A percentile compares a stretch with the other conserved stretches of the same genome.
These are phyloP conservation scores for Chernovozyma aurita DNA, from an alignment of 1,139 yeast species.

Conservation along the genomic window DNA sequence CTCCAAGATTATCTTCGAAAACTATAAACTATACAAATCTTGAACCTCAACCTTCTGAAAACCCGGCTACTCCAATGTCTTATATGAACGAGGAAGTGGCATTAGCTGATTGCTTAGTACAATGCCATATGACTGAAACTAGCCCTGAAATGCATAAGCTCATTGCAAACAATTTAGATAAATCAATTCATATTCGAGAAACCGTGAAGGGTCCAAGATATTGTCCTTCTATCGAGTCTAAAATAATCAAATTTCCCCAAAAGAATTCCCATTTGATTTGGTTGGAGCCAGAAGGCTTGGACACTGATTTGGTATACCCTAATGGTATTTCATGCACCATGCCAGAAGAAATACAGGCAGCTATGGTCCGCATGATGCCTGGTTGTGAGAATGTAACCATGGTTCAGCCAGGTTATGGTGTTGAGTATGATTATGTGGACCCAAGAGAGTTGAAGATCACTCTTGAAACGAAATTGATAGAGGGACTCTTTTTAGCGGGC, in stretches of 20 bases:
- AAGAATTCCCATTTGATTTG: conserved; percentile 78
- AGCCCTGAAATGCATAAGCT: conserved; percentile 71
- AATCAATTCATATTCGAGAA: conserved; percentile 87
- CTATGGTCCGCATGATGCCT: conserved; percentile 70
- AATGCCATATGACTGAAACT: conserved; percentile 77
- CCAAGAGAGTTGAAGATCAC: conserved; percentile 81
- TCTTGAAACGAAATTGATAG: conserved; percentile 74
- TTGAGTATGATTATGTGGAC: conserved; percentile 93
- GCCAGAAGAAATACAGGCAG: conserved; percentile 88
- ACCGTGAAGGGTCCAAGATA: conserved; percentile 96
- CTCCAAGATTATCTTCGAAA: conserved; percentile 74
- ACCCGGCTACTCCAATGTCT: conserved; percentile 86
- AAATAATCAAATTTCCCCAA: conserved; percentile 74
- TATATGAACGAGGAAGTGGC: conserved; percentile 67
- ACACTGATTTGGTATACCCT: conserved; percentile 83
- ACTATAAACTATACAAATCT: conserved; percentile 65
- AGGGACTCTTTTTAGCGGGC: conserved; percentile 87
- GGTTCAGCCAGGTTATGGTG: conserved; percentile 97
- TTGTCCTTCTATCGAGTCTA: conserved; percentile 95
- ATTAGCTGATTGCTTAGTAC: conserved; percentile 52
- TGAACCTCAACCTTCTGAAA: conserved; percentile 71
- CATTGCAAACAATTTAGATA: conserved; percentile 64
- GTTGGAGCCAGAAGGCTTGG: conserved; percentile 95
- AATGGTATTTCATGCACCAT: conserved; percentile 94
- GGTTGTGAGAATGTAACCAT: conserved; percentile 86